Percentiles rank a stretch among this genome's conserved stretches.
Evolutionary conservation across 331 rosid species (phyloP).

Genomic region (Ulmus americana): DNA sequence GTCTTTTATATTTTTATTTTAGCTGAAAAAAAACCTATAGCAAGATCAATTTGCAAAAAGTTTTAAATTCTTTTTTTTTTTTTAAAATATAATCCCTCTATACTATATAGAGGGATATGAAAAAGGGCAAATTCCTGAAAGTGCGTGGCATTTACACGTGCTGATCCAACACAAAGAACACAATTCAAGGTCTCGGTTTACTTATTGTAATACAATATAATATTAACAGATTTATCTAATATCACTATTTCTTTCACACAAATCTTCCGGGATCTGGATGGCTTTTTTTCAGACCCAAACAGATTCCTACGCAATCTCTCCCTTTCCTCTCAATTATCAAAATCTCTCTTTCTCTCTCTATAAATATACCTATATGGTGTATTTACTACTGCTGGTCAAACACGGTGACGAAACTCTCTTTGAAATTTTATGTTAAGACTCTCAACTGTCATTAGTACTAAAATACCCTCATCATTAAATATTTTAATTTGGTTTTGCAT

Average conservation of each 20-base stretch:
- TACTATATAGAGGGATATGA: background rate
- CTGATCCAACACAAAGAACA: slow-evolving; percentile 44
- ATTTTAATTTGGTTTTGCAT: too few relatives aligned
- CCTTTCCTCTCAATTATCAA: background rate
- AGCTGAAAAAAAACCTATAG: too few relatives aligned
- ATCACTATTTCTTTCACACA: slow-evolving; percentile 1
- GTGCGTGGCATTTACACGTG: slow-evolving; percentile 65
- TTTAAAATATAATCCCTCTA: too few relatives aligned
- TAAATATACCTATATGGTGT: background rate
- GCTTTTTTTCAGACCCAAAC: slow-evolving; percentile 32
- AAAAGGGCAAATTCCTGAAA: slow-evolving; percentile 39
- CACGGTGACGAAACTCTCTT: slow-evolving; percentile 42
- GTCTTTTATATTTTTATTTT: too few relatives aligned
- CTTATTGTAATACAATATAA: slow-evolving; percentile 5
- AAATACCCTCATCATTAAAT: background rate
- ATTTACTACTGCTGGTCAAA: slow-evolving; percentile 49
- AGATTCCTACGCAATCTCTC: slow-evolving; percentile 55
- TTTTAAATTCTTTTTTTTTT: too few relatives aligned
- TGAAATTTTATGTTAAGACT: background rate
- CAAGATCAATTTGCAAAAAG: too few relatives aligned
- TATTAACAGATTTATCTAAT: slow-evolving; percentile 12
- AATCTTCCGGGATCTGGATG: slow-evolving; percentile 38
- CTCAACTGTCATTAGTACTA: background rate
- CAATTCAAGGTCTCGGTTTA: slow-evolving; percentile 57
- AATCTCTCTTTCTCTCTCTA: background rate